Evolutionary conservation across 75 land plant species (phyloP), one percentile per base, ranked within the genome.

Genomic region (Cunninghamia lanceolata): DNA sequence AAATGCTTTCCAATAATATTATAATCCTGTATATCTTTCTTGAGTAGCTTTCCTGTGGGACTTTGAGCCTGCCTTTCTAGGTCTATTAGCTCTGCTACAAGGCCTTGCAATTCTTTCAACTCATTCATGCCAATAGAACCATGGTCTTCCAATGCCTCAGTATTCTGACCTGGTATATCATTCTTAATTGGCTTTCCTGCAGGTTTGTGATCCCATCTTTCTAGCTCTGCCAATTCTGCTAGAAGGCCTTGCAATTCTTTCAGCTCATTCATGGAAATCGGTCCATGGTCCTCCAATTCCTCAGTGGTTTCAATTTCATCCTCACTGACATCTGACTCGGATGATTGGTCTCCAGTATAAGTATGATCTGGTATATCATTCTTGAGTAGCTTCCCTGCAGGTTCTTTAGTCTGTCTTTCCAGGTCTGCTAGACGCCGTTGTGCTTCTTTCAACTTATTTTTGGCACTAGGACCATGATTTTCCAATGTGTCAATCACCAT

Each of bases 381-480:
- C 84, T 53, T 52, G 7, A 83, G 50, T 32, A 21, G 38, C 47
- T 13, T 53, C 36, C 59, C 84, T 34, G 36, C 2, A 17, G 84
- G 63, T 19, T 83, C 34, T 53, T 35, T 16, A 56, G 92, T 89
- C 75, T 92, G 91, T 50, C 35, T 82, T 86, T 92, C 88, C 14
- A 94, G 47, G 79, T 92, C 83, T 40, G 85, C 84, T 83, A 92
- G 93, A 85, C 88, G 82, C 4, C 87, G 88, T 36, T 71, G 76
- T 28, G 95, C 95, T 87, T 92, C 92, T 75, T 78, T 89, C 40
- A 89, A 86, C 77, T 92, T 89, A 83, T 91, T 90, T 77, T 88
- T 80, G 77, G 89, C 95, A 88, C 90, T 90, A 25, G 91, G 83
- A 14, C 95, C 95, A 88, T 92, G 93, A 66, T 89, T 87, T 84